Evolutionary conservation across 371 early-diverging fungal genomes (phyloP).

Genomic region (Mortierella sp.): DNA sequence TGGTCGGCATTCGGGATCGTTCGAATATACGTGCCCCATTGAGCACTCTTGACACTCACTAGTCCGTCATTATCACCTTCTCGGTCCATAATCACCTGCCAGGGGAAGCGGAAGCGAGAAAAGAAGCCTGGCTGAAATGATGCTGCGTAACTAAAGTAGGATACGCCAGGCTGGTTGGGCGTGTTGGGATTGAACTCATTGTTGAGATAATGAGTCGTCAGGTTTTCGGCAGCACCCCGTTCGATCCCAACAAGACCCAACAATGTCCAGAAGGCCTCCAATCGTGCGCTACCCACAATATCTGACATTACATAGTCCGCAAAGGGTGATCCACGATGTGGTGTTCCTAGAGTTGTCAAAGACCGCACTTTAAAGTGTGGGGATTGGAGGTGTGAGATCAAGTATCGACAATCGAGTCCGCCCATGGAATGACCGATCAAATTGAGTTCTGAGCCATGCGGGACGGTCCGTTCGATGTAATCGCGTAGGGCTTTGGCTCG

Average conservation of each 20-base stretch:
- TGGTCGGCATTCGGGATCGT: slow-evolving; percentile 86
- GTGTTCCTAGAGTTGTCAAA: slow-evolving; percentile 91
- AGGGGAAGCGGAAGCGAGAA: slow-evolving; percentile 50
- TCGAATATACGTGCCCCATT: slow-evolving; percentile 89
- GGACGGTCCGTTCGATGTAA: slow-evolving; percentile 68
- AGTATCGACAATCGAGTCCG: slow-evolving; percentile 90
- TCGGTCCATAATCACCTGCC: slow-evolving; percentile 72
- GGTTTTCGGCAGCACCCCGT: slow-evolving; percentile 65
- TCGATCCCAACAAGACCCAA: slow-evolving; percentile 37
- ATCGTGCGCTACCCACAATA: slow-evolving; percentile 31
- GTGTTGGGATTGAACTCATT: slow-evolving; percentile 90
- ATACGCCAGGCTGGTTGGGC: slow-evolving; percentile 80
- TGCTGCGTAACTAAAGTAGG: slow-evolving; percentile 89
- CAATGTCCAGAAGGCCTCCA: slow-evolving; percentile 43
- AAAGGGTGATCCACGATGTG: slow-evolving; percentile 91
- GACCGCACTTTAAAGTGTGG: slow-evolving; percentile 76
- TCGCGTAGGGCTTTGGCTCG: slow-evolving; percentile 83
- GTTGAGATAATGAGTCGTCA: slow-evolving; percentile 88
- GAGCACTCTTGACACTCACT: slow-evolving; percentile 84
- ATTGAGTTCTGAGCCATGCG: slow-evolving; percentile 67
- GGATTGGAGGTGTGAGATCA: slow-evolving; percentile 82
- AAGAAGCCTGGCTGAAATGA: slow-evolving; percentile 63
- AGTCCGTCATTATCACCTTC: slow-evolving; percentile 96
- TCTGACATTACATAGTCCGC: slow-evolving; percentile 79
- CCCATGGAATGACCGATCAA: slow-evolving; percentile 73